These are phyloP conservation scores for Nicotiana benthamiana DNA, from an alignment of 257 asterid species.

Conservation along the genomic window DNA sequence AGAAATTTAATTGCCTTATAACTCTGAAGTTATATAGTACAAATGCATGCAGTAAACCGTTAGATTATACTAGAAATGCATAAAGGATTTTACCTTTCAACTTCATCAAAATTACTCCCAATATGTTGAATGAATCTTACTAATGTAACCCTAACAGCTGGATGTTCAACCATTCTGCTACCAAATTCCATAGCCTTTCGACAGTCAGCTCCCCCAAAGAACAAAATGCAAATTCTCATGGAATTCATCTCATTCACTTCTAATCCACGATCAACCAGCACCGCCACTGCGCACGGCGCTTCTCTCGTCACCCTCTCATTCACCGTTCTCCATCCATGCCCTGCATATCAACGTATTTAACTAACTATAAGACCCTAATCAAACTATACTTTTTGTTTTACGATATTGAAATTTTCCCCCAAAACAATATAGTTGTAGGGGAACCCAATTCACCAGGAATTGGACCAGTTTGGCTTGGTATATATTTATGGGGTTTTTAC, in stretches of 20 bases:
- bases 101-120: slow-evolving; percentile 1
- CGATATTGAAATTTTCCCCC: too few relatives aligned
- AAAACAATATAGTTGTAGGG: rapidly evolving
- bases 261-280: slow-evolving; percentile 32
- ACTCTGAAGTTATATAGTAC: too few relatives aligned
- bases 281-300: slow-evolving; percentile 25
- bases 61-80: not conserved
- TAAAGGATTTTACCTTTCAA: not conserved
- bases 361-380: too few relatives aligned
- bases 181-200: slow-evolving; percentile 39
- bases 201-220: slow-evolving; percentile 51
- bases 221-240: slow-evolving; percentile 34
- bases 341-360: not conserved
- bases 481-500: too few relatives aligned
- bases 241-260: not conserved
- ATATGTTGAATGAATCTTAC: slow-evolving; percentile 18
- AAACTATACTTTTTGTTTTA: too few relatives aligned
- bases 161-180: slow-evolving; percentile 47
- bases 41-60: slow-evolving; percentile 13
- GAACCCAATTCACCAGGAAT: rapidly evolving
- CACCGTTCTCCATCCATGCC: slow-evolving; percentile 31
- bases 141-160: slow-evolving; percentile 30
- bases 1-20: too few relatives aligned
- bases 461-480: not conserved
- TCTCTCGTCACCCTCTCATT: slow-evolving; percentile 22